Percentiles rank a stretch among this genome's conserved stretches.
Evolutionary conservation across 306 rosid species (phyloP).

Genomic region (Sphenostylis stenocarpa): DNA sequence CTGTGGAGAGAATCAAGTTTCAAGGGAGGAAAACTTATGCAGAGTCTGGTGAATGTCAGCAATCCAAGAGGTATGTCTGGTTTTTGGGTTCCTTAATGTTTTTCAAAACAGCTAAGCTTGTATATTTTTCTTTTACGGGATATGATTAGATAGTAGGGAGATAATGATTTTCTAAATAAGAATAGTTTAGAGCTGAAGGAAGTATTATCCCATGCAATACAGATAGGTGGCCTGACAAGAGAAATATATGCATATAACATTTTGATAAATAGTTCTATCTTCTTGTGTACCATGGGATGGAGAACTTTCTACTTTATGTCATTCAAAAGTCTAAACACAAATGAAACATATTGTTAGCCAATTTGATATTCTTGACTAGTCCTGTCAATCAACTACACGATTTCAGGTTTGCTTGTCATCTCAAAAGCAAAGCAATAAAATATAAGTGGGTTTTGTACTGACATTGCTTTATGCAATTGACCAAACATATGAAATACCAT

Average conservation of each 20-base stretch:
- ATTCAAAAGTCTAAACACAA: slow-evolving; percentile 8
- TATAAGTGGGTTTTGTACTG: slow-evolving; percentile 21
- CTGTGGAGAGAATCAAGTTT: slow-evolving; percentile 74
- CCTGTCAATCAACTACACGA: slow-evolving; percentile 1
- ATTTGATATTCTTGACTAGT: slow-evolving; percentile 22
- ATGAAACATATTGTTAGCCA: slow-evolving; percentile 14
- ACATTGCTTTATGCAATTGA: slow-evolving; percentile 20
- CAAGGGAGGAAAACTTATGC: slow-evolving; percentile 61
- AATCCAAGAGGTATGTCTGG: slow-evolving; percentile 59
- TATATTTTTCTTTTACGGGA: slow-evolving; percentile 15
- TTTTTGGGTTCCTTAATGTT: neutral
- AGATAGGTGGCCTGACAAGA: slow-evolving; percentile 23
- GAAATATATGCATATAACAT: slow-evolving; percentile 16
- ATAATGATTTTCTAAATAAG: slow-evolving; percentile 17
- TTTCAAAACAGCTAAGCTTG: slow-evolving; percentile 1
- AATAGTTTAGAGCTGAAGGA: slow-evolving; percentile 29
- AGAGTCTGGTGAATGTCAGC: slow-evolving; percentile 51
- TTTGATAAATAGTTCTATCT: neutral
- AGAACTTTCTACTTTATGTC: neutral
- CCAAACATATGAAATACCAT: neutral
- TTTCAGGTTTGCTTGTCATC: slow-evolving; percentile 14
- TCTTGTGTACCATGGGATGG: neutral
- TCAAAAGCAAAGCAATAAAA: slow-evolving; percentile 18
- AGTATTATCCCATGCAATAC: neutral
- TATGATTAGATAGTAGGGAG: neutral